phyloP scores from a whole-genome alignment of 1,284 basidiomycete genomes.

The Papiliotrema flavescens region DNA sequence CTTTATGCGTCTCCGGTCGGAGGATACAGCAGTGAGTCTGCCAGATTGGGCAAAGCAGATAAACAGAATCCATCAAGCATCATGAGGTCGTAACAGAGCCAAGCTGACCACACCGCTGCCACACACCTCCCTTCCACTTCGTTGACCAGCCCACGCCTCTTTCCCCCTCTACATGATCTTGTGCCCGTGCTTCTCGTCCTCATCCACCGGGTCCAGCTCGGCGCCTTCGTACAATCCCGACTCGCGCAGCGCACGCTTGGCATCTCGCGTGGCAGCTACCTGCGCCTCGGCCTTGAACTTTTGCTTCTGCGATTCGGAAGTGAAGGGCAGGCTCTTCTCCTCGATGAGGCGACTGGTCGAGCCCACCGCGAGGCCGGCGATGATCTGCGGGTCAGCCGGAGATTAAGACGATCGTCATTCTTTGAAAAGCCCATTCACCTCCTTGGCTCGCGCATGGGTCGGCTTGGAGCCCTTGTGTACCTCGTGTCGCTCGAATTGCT shows the following conservation, averaged over 20 bases:
- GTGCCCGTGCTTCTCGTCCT: slow-evolving; percentile 30
- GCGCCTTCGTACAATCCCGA: slow-evolving; percentile 23
- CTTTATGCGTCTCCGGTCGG: no score
- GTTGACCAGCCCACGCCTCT: no score
- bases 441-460: slow-evolving; percentile 24
- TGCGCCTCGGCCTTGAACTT: slow-evolving; percentile 30
- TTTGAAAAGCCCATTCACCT: slow-evolving; percentile 11
- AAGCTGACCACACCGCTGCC: no score
- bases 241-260: slow-evolving; percentile 34
- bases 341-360: slow-evolving; percentile 30
- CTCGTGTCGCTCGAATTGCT: slow-evolving; percentile 31
- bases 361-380: slow-evolving; percentile 27
- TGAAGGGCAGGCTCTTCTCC: slow-evolving; percentile 35
- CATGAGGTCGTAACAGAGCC: no score
- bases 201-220: slow-evolving; percentile 29
- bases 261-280: slow-evolving; percentile 22
- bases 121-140: no score
- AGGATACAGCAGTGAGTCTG: no score
- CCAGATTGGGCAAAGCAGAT: no score
- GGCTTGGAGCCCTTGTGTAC: slow-evolving; percentile 23
- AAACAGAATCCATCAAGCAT: no score
- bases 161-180: slow-evolving; percentile 12
- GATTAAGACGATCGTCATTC: neutral
- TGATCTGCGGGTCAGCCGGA: slow-evolving; percentile 18
- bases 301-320: slow-evolving; percentile 26